Conservation (phyloP, 306 rosid species). For the Ammopiptanthus mongolicus region DNA sequence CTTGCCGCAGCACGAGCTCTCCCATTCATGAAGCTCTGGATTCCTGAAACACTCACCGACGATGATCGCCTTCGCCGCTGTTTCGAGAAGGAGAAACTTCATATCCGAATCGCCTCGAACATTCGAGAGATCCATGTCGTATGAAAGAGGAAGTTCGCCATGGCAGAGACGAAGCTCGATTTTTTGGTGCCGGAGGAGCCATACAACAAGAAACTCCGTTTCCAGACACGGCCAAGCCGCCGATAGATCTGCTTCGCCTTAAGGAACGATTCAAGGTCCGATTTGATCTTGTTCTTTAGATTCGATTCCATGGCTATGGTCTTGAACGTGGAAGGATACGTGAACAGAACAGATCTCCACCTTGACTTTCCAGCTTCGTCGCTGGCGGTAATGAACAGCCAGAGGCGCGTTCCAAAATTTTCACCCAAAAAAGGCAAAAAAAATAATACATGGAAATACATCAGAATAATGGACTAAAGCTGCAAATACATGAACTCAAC, state of each 20-base stretch:
- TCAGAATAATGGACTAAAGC: no score
- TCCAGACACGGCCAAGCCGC: conserved; percentile 80
- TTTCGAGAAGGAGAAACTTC: conserved; percentile 43
- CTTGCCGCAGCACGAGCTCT: conserved; percentile 61
- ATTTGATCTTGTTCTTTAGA: conserved; percentile 64
- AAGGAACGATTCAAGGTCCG: conserved; percentile 80
- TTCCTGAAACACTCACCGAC: conserved; percentile 40
- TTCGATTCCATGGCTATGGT: conserved; percentile 78
- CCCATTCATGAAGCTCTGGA: conserved; percentile 84
- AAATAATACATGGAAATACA: no score
- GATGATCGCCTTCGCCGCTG: conserved; percentile 60
- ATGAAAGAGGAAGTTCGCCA: conserved; percentile 83
- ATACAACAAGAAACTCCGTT: conserved; percentile 71
- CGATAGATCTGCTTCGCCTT: conserved; percentile 60
- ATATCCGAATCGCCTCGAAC: conserved; percentile 61
- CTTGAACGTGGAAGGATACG: conserved; percentile 79
- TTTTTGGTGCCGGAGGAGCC: conserved; percentile 95
- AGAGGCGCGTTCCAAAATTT: no score
- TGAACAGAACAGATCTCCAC: conserved; percentile 70
- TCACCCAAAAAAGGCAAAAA: no score
- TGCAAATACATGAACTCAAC: no score
- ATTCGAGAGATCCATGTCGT: conserved; percentile 59
- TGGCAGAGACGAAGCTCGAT: conserved; percentile 90
- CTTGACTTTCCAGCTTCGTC: neutral
- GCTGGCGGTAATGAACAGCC: conserved; percentile 36